Evolutionary conservation across 495 filamentous ascomycete genomes (phyloP).

Genomic region (Neurospora sublineolata): DNA sequence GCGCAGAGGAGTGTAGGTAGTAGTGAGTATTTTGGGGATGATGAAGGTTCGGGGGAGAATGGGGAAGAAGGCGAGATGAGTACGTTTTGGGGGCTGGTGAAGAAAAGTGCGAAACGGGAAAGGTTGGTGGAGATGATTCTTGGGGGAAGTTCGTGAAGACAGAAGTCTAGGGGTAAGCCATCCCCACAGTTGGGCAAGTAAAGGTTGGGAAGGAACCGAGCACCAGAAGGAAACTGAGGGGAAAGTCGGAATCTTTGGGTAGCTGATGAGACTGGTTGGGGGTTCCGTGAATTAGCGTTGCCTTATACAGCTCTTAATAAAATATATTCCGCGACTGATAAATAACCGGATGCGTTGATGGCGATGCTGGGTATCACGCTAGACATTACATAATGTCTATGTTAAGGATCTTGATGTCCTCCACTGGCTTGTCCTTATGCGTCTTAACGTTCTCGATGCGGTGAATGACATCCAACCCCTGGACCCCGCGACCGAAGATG

Average conservation of each 20-base stretch:
- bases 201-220: background rate
- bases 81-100: conserved; percentile 19
- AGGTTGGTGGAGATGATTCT: conserved; percentile 16
- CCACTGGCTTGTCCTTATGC: conserved; percentile 92
- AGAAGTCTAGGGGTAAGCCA: background rate
- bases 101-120: conserved; percentile 18
- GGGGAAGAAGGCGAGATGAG: conserved; percentile 8
- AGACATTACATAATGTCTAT: conserved; percentile 41
- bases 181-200: background rate
- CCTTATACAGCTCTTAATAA: background rate
- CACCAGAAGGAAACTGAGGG: background rate
- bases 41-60: background rate
- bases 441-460: conserved; percentile 87
- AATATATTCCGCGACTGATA: background rate
- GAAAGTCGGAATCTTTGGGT: background rate
- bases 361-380: background rate
- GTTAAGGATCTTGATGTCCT: conserved; percentile 94
- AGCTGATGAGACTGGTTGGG: background rate
- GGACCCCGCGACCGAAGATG: conserved; percentile 81
- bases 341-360: background rate
- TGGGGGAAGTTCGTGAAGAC: background rate
- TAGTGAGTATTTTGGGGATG: background rate
- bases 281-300: background rate
- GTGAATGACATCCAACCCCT: conserved; percentile 90
- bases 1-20: background rate